Conservation (phyloP, 768 basidiomycete species). For the Naganishia vaughanmartiniae region DNA sequence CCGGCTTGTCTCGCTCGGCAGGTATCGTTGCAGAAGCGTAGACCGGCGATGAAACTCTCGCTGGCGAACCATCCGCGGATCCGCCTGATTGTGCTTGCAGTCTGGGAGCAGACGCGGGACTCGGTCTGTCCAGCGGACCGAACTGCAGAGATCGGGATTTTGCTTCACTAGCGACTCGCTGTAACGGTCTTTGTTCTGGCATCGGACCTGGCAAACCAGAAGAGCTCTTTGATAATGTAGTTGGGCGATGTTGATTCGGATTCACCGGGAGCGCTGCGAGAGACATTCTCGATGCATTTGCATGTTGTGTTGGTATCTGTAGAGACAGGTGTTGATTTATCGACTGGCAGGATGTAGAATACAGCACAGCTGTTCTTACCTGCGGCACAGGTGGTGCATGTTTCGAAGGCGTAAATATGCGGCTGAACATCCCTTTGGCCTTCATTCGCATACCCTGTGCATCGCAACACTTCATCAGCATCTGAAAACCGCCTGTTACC, state of each 20-base stretch:
- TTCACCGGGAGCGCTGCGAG: background rate
- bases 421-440: slow-evolving; percentile 46
- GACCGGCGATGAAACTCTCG: background rate
- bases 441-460: slow-evolving; percentile 44
- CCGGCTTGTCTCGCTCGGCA: background rate
- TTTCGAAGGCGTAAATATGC: slow-evolving; percentile 41
- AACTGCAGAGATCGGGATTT: too few species aligned
- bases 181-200: background rate
- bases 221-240: background rate
- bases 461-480: background rate
- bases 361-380: slow-evolving; percentile 11
- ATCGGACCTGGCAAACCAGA: background rate
- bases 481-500: background rate
- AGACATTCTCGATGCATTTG: background rate
- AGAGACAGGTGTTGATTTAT: background rate
- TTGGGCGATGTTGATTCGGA: background rate
- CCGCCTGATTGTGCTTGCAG: background rate
- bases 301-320: slow-evolving; percentile 1
- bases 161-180: background rate
- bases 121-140: too few species aligned
- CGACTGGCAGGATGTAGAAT: background rate
- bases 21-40: background rate
- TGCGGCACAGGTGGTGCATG: background rate
- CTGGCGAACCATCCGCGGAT: background rate
- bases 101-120: background rate